These are phyloP conservation scores for Sugiyamaella qingdaonensis DNA, from an alignment of 805 yeast genomes.

Conservation along the genomic window DNA sequence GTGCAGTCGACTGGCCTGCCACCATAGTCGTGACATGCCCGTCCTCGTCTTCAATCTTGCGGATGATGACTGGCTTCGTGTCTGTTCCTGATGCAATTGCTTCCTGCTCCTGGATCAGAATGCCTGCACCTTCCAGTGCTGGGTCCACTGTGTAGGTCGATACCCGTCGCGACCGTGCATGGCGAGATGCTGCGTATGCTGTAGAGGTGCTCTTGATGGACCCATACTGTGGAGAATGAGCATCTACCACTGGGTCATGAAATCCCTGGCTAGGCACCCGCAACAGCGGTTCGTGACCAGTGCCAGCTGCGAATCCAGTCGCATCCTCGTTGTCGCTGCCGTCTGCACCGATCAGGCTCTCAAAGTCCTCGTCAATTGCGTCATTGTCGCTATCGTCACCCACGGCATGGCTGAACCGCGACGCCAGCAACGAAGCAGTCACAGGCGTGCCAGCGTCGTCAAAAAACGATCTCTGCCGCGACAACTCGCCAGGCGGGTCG, in stretches of 20 bases:
- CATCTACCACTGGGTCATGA: neutral
- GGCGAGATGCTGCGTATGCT: neutral
- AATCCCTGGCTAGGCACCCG: neutral
- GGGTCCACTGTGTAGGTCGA: constrained; percentile 16
- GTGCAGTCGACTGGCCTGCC: constrained; percentile 77
- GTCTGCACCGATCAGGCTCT: constrained; percentile 3
- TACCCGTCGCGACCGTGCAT: constrained; percentile 9
- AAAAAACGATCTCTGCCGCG: constrained; percentile 55
- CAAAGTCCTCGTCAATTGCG: constrained; percentile 8
- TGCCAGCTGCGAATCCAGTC: neutral
- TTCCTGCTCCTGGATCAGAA: constrained; percentile 18
- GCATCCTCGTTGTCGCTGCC: constrained; percentile 7
- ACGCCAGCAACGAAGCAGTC: neutral
- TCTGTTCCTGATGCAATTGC: constrained; percentile 33
- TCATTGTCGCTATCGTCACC: constrained; percentile 14
- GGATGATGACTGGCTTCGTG: constrained; percentile 50
- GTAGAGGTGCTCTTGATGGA: constrained; percentile 7
- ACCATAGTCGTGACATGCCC: constrained; percentile 68
- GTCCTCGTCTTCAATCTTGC: constrained; percentile 62
- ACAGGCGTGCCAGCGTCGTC: constrained; percentile 34
- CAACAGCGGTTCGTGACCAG: neutral
- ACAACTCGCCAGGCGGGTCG: constrained; percentile 37
- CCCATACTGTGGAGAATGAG: constrained; percentile 1
- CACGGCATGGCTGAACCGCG: constrained; percentile 1
- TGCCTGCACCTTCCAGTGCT: constrained; percentile 13